These are phyloP conservation scores for Arthrobotrys pseudoclavata DNA, from an alignment of 2,329 filamentous ascomycete genomes.

Conservation along the genomic window DNA sequence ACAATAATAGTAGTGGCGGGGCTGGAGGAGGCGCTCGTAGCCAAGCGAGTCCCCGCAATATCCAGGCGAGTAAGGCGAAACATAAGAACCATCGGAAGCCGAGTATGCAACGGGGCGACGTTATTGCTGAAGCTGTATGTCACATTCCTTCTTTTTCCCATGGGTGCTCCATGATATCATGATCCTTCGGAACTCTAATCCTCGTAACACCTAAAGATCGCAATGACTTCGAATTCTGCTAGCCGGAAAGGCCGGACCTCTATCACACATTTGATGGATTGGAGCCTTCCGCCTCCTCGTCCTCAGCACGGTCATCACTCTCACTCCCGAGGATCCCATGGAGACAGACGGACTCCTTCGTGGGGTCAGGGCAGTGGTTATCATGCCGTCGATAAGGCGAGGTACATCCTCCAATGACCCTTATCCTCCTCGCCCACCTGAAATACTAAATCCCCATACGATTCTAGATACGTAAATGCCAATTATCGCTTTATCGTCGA, in stretches of 20 bases:
- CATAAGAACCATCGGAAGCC: slow-evolving; percentile 86
- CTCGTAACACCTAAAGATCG: slow-evolving; percentile 68
- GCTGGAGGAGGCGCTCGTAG: slow-evolving; percentile 28
- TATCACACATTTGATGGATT: slow-evolving; percentile 96
- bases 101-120: slow-evolving; percentile 77
- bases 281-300: slow-evolving; percentile 82
- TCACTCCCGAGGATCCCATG: slow-evolving; percentile 65
- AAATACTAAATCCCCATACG: background rate
- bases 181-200: slow-evolving; percentile 56
- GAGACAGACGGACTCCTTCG: slow-evolving; percentile 77
- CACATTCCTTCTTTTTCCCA: slow-evolving; percentile 5
- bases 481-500: slow-evolving; percentile 98
- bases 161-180: slow-evolving; percentile 42
- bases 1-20: slow-evolving; percentile 13
- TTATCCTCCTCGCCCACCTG: slow-evolving; percentile 3
- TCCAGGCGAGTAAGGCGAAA: slow-evolving; percentile 81
- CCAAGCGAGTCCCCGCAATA: slow-evolving; percentile 74
- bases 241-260: slow-evolving; percentile 92
- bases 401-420: slow-evolving; percentile 68
- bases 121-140: slow-evolving; percentile 82
- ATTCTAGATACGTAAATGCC: slow-evolving; percentile 83
- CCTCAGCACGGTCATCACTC: slow-evolving; percentile 72
- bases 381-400: slow-evolving; percentile 89
- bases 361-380: slow-evolving; percentile 91
- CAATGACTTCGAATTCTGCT: slow-evolving; percentile 73